Evolutionary conservation across 805 yeast species (phyloP).

Genomic region (Torulaspora quercuum): DNA sequence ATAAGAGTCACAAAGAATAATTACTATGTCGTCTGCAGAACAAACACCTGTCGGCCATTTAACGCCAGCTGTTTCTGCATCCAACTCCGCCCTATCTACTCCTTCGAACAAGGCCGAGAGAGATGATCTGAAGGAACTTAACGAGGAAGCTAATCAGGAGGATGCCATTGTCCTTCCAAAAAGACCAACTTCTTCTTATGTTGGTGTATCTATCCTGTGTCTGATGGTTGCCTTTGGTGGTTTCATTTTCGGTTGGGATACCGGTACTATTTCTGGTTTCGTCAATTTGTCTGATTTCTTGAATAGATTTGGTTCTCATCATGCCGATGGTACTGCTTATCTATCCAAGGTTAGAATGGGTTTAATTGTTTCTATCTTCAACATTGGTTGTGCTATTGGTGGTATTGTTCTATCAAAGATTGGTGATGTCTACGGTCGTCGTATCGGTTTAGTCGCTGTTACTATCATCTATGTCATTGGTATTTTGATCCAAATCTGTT

Average conservation of each 20-base stretch:
- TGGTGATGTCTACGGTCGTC: slow-evolving; percentile 66
- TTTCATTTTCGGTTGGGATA: slow-evolving; percentile 70
- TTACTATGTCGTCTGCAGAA: slow-evolving; percentile 9
- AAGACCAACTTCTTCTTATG: slow-evolving; percentile 37
- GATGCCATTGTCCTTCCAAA: slow-evolving; percentile 29
- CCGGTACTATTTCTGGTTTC: slow-evolving; percentile 77
- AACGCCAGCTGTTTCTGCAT: slow-evolving; percentile 19
- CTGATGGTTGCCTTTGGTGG: slow-evolving; percentile 35
- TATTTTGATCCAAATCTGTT: slow-evolving; percentile 61
- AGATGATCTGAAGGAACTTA: slow-evolving; percentile 25
- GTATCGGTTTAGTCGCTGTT: slow-evolving; percentile 56
- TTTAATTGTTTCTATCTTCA: slow-evolving; percentile 57
- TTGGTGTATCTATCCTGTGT: slow-evolving; percentile 36
- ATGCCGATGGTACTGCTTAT: slow-evolving; percentile 42
- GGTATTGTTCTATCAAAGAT: slow-evolving; percentile 54
- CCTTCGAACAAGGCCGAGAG: slow-evolving; percentile 32
- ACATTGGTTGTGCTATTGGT: slow-evolving; percentile 73
- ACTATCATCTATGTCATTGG: slow-evolving; percentile 66
- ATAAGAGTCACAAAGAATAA: slow-evolving; percentile 2
- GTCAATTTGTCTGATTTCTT: slow-evolving; percentile 54
- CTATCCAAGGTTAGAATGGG: slow-evolving; percentile 55
- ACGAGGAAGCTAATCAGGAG: slow-evolving; percentile 13
- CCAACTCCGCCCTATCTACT: slow-evolving; percentile 25
- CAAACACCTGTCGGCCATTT: slow-evolving; percentile 12
- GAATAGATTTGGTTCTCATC: slow-evolving; percentile 51